phyloP scores from a whole-genome alignment of 2,329 filamentous ascomycete species.

The Cadophora sp. region DNA sequence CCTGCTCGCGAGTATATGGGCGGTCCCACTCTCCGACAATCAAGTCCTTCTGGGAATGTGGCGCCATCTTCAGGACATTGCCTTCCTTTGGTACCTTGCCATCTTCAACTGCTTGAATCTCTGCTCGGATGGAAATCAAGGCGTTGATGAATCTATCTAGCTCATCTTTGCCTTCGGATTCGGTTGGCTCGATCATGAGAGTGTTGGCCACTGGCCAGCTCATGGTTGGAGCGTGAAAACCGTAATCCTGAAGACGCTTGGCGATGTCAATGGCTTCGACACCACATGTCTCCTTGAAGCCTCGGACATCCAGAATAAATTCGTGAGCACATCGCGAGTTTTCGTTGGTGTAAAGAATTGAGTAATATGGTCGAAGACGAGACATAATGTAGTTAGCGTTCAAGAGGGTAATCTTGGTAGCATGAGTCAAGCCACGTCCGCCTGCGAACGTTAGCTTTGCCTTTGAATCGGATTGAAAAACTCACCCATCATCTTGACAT shows the following conservation, averaged over 20 bases:
- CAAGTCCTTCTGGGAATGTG: slow-evolving; percentile 84
- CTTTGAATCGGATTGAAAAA: slow-evolving; percentile 15
- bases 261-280: slow-evolving; percentile 94
- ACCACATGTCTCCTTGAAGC: slow-evolving; percentile 82
- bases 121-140: slow-evolving; percentile 81
- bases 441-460: slow-evolving; percentile 45
- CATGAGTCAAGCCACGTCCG: slow-evolving; percentile 79
- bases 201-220: slow-evolving; percentile 95
- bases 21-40: slow-evolving; percentile 80
- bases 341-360: slow-evolving; percentile 91
- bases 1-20: slow-evolving; percentile 80
- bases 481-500: slow-evolving; percentile 91
- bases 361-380: slow-evolving; percentile 83
- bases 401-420: slow-evolving; percentile 90
- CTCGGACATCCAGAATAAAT: slow-evolving; percentile 90
- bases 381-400: slow-evolving; percentile 98
- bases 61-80: slow-evolving; percentile 89
- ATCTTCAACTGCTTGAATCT: slow-evolving; percentile 84
- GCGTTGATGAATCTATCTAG: slow-evolving; percentile 93
- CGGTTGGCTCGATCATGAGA: slow-evolving; percentile 97
- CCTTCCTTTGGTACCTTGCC: slow-evolving; percentile 75
- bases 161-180: slow-evolving; percentile 90
- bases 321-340: slow-evolving; percentile 92
- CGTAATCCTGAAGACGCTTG: slow-evolving; percentile 96
- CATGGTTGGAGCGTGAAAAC: slow-evolving; percentile 98